Evolutionary conservation across 108 stramenopile genomes (phyloP), one percentile per base, ranked within the genome.

Genomic region (Parmales sp.): DNA sequence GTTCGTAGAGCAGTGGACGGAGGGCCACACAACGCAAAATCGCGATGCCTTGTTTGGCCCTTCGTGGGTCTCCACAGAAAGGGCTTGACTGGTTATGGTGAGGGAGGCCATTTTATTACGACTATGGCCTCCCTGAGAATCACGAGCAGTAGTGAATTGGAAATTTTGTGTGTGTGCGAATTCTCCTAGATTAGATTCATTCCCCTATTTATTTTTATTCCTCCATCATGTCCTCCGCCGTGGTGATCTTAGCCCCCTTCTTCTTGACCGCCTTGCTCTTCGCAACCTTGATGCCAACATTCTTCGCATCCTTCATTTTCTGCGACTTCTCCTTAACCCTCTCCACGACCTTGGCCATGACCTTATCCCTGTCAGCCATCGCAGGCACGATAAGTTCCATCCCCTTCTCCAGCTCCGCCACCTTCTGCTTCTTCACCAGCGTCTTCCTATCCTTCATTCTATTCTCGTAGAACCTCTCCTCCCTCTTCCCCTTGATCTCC

Each of bases 341-440:
- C 49, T 92, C 91, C 72, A 92, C 80, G 18, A 92, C 88, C 76
- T 89, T 92, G 41, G 86, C 83, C 91, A 90, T 88, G 65, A 90
- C 88, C 68, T 90, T 82, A 77, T 79, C 80, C 68, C 88, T 78
- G 31, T 34, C 36, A 7, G 89, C 89, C 43, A 89, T 88, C 25
- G 87, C 91, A 19, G 91, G 91, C 22, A 88, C 88, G 85, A 93
- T 77, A 63, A 93, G 66, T 45, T 93, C 88, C 44, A 88, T 85
- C 38, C 83, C 78, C 64, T 93, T 89, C 72, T 89, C 92, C 76
- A 93, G 90, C 76, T 93, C 92, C 28, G 85, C 89, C 50, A 89
- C 72, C 16, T 89, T 89, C 76, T 89, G 88, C 66, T 82, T 77
- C 71, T 90, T 88, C 88, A 90, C 88, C 67, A 86, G 84, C 1